Percentiles rank a stretch among this genome's conserved stretches.
phyloP scores from a whole-genome alignment of 2,329 filamentous ascomycete genomes.

The Fusarium setosum region DNA sequence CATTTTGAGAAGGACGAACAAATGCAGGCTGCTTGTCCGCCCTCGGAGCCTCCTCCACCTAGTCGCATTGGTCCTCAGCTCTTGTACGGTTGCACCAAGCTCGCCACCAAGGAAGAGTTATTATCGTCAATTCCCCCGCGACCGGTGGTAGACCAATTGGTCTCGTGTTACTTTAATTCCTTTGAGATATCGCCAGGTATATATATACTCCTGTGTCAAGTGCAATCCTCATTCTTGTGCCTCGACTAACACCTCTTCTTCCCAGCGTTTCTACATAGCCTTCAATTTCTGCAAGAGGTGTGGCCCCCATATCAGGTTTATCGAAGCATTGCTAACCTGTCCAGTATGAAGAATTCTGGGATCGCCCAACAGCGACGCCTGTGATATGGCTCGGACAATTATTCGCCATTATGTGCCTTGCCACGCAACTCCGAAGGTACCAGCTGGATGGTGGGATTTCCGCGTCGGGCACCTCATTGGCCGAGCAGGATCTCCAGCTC shows the following conservation, averaged over 20 bases:
- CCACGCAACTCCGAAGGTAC: constrained; percentile 21
- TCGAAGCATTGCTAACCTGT: constrained; percentile 16
- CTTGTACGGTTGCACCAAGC: constrained; percentile 25
- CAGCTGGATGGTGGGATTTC: no score
- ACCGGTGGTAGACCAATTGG: constrained; percentile 27
- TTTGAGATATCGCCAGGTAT: constrained; percentile 26
- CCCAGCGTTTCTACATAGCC: no score
- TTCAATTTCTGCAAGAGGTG: constrained; percentile 29
- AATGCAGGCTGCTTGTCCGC: no score
- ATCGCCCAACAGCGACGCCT: constrained; percentile 16
- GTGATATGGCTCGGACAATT: constrained; percentile 26
- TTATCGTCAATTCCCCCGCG: constrained; percentile 24
- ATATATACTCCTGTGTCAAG: no score
- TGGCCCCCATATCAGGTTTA: background rate
- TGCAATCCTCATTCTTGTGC: no score
- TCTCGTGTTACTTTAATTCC: constrained; percentile 27
- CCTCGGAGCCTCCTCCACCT: constrained; percentile 9
- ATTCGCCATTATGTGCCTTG: constrained; percentile 26
- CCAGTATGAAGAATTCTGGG: constrained; percentile 24
- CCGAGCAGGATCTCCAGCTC: no score
- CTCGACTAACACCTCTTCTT: no score
- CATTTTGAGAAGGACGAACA: constrained; percentile 19
- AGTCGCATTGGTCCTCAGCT: constrained; percentile 24
- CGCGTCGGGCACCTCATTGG: no score
- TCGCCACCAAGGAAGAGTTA: constrained; percentile 25